Evolutionary conservation across 495 filamentous ascomycete species (phyloP).

Genomic region (Aspergillus carlsbadensis): DNA sequence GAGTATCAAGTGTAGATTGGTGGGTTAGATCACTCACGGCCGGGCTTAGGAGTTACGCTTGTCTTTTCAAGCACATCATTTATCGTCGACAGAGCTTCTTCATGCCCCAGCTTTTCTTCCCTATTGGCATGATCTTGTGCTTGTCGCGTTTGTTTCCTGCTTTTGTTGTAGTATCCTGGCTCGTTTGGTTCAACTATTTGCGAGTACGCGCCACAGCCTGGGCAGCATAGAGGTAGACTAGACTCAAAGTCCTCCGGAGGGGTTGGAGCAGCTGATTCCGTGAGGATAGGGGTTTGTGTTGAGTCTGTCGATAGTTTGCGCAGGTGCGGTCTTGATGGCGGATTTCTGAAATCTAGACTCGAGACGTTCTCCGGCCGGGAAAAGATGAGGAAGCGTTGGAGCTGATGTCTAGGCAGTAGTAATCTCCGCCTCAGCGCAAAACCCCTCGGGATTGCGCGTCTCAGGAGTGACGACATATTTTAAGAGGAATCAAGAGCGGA

Average conservation of each 20-base stretch:
- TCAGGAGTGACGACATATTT: conserved; percentile 34
- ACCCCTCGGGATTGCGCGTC: conserved; percentile 27
- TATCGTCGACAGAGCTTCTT: conserved; percentile 22
- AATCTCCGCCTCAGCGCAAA: conserved; percentile 4
- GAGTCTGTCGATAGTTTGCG: conserved; percentile 25
- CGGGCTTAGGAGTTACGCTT: conserved; percentile 19
- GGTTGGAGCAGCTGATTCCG: not conserved
- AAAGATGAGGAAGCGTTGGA: not conserved
- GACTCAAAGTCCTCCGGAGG: conserved; percentile 13
- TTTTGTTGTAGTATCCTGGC: conserved; percentile 72
- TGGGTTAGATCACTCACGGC: conserved; percentile 15
- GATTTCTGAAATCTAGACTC: conserved; percentile 2
- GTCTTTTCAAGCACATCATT: conserved; percentile 2
- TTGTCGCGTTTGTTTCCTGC: conserved; percentile 47
- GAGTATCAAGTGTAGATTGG: not conserved
- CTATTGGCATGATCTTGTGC: conserved; percentile 35
- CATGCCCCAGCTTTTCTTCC: conserved; percentile 10
- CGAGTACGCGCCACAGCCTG: conserved; percentile 84
- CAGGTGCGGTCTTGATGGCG: conserved; percentile 11
- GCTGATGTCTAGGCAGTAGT: not conserved
- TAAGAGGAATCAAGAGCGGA: conserved; percentile 12
- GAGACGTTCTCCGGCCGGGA: conserved; percentile 6
- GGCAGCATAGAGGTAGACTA: conserved; percentile 54
- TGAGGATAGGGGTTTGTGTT: no score
- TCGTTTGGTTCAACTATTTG: conserved; percentile 67